These are phyloP conservation scores for Sugiyamaella floridensis DNA, from an alignment of 805 yeast species.

Conservation along the genomic window DNA sequence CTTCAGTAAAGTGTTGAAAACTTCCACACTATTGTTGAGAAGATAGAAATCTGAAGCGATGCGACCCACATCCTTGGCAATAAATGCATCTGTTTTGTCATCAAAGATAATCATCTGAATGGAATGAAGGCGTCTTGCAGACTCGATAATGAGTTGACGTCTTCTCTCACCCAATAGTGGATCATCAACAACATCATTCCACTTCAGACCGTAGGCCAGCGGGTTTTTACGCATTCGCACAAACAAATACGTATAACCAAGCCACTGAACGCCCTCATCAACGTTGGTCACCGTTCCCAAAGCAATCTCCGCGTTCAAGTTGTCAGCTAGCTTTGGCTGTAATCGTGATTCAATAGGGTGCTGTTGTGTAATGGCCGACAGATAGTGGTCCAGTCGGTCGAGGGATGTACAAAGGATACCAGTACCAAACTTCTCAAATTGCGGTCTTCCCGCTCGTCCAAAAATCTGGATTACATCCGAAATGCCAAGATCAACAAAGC, in stretches of 20 bases:
- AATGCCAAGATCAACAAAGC: constrained; percentile 86
- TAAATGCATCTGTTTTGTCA: constrained; percentile 70
- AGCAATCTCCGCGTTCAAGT: constrained; percentile 92
- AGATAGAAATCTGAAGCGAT: constrained; percentile 91
- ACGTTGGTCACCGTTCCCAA: constrained; percentile 91
- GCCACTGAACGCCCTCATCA: constrained; percentile 93
- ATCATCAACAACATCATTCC: constrained; percentile 79
- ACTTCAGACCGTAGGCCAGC: constrained; percentile 80
- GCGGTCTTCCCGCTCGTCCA: constrained; percentile 99
- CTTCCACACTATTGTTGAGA: constrained; percentile 76
- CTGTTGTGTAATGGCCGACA: constrained; percentile 84
- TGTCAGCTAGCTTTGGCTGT: constrained; percentile 74
- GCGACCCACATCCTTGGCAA: constrained; percentile 85
- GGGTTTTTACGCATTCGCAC: constrained; percentile 95
- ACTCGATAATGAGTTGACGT: constrained; percentile 64
- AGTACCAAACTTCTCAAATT: constrained; percentile 84
- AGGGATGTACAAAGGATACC: constrained; percentile 82
- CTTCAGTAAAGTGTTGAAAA: constrained; percentile 76
- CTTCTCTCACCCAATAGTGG: constrained; percentile 70
- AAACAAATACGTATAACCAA: constrained; percentile 92
- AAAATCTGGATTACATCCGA: constrained; percentile 96
- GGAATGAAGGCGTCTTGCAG: constrained; percentile 77
- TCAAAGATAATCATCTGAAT: constrained; percentile 93
- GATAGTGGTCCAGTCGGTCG: constrained; percentile 79
- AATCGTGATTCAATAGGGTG: constrained; percentile 91